phyloP scores from a whole-genome alignment of 495 filamentous ascomycete species.

The Trichoderma erinaceum region DNA sequence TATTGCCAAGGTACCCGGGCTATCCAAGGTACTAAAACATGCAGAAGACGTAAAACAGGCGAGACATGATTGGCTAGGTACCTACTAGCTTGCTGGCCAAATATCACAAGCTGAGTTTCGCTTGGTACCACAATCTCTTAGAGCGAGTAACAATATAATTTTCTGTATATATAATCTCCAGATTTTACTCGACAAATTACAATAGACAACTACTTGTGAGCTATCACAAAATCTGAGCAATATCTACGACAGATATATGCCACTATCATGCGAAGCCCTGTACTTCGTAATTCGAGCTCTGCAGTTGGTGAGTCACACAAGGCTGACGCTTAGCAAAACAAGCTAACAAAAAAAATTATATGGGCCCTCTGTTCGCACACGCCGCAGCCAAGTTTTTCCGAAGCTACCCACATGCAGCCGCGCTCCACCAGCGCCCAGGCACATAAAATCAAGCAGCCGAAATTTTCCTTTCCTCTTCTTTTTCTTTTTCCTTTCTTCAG shows the following conservation, averaged over 20 bases:
- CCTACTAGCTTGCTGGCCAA: background rate
- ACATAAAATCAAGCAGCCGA: background rate
- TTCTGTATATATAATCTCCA: no score
- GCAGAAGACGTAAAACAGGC: background rate
- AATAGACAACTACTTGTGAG: no score
- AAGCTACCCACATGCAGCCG: background rate
- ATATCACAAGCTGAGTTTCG: background rate
- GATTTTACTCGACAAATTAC: no score
- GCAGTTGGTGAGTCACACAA: constrained; percentile 1
- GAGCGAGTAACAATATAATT: no score
- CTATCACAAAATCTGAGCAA: no score
- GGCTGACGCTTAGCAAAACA: background rate
- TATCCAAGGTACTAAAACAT: background rate
- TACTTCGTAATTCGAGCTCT: background rate
- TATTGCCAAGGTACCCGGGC: background rate
- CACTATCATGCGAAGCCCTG: no score
- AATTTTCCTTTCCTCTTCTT: constrained; percentile 15
- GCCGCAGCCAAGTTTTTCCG: constrained; percentile 11
- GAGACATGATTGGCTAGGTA: background rate
- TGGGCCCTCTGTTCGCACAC: background rate
- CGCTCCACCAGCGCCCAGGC: background rate
- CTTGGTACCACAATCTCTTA: no score
- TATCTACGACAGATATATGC: no score
- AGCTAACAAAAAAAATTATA: background rate
- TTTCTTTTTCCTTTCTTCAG: constrained; percentile 39